Base-by-base conservation (phyloP, 192 early-diverging fungal genomes). In the Backusella parvicylindrica region DNA sequence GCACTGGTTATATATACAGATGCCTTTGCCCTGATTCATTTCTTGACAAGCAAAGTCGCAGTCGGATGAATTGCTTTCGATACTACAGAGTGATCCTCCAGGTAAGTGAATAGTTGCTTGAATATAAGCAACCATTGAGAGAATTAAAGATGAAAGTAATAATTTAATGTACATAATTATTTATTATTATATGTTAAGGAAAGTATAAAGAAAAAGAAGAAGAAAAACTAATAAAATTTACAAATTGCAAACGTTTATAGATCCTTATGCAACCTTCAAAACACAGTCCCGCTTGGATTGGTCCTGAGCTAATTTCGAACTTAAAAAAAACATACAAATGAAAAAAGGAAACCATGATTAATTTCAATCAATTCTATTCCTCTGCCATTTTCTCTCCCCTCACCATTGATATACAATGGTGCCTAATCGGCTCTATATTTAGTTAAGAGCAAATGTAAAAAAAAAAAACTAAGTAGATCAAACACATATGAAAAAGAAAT, bases 1-100 rank as follows among this genome's bases (percentile, higher is more conserved):
- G 23, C 71, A 72, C 38, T 72, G 38, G 28, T 72, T 72, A 23
- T 60, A 72, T 36, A 72, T 63, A 37, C 71, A 72, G 6, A 60
- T 63, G 6, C 71, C 71, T 53, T 23, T 63, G 6, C 50, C 71
- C 40, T 47, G 21, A 28, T 40, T 12, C 68, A 47, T 70, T 43
- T 70, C 68, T 18, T 70, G 68, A 47, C 68, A 70, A 16, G 38
- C 68, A 26, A 70, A 70, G 8, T 38, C 68, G 6, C 68, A 70
- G 28, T 70, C 68, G 26, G 68, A 70, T 70, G 38, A 26, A 32
- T 70, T 41, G 13, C 68, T 41, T 41, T 23, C 37, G 1, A 70
- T 38, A 8, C 28, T 41, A 47, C 68, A 70, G 26, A 60, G 53
- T 60, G 23, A 26, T 28, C 23, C 53, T 13, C 53, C 53, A 28